These are phyloP conservation scores for Kandelia obovata DNA, from an alignment of 345 rosid species.

Conservation along the genomic window DNA sequence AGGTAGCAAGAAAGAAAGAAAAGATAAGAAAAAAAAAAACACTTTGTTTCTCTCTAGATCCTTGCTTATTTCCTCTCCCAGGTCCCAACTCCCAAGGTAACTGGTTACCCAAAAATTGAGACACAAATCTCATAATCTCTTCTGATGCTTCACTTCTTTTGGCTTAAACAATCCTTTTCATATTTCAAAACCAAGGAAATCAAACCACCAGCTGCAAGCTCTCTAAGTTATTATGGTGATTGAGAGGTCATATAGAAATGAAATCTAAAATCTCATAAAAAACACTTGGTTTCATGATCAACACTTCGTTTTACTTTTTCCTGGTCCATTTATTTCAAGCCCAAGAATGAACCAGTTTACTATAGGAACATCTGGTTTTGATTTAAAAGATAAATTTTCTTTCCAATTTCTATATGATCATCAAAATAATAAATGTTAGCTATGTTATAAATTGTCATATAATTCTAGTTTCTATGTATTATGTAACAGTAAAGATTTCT, in stretches of 20 bases:
- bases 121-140: slow-evolving; percentile 28
- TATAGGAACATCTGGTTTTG: not conserved
- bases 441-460: not conserved
- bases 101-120: slow-evolving; percentile 36
- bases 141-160: slow-evolving; percentile 42
- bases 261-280: not conserved
- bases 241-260: not conserved
- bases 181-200: not conserved
- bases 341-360: not conserved
- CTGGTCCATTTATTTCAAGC: not conserved
- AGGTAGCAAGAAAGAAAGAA: not conserved
- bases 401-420: not conserved
- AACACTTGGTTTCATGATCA: not conserved
- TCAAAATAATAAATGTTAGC: not conserved
- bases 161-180: slow-evolving; percentile 21
- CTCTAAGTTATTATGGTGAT: too few relatives aligned
- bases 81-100: slow-evolving; percentile 24
- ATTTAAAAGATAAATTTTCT: not conserved
- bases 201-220: too few relatives aligned
- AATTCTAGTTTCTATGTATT: too few relatives aligned
- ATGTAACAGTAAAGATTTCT: not conserved
- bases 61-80: slow-evolving; percentile 13
- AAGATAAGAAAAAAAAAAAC: too few relatives aligned
- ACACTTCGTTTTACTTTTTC: not conserved
- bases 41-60: slow-evolving; percentile 14